Evolutionary conservation across 495 filamentous ascomycete genomes (phyloP), one percentile per base, ranked within the genome.

Genomic region (Aspergillus bridgeri): DNA sequence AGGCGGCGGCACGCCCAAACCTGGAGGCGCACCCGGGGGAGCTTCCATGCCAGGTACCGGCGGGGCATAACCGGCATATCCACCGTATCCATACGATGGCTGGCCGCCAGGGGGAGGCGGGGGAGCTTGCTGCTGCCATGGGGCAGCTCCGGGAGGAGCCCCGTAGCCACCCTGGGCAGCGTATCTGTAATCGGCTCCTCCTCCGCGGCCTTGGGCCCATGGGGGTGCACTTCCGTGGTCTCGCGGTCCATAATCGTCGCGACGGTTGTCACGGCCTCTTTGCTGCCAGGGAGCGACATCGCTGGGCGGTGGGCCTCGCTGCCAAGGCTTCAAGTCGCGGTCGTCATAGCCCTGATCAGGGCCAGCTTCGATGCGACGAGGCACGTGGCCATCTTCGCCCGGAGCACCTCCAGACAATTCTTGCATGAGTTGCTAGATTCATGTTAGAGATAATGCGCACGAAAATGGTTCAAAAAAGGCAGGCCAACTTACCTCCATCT

Each of bases 361-460:
- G 21, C 90, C 91, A 46, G 86, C 90, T 80, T 97, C 94, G 63
- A 97, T 96, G 56, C 86, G 89, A 62, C 88, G 88, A 64, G 88
- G 85, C 49, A 83, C 82, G 48, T 86, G 82, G 42, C 81, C 85
- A 59, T 80, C 78, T 38, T 83, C 80, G 42, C 81, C 79, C 50
- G 83, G 75, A n/a, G 75, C 79, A 60, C 86, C 88, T 54, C 91
- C 92, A 63, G 89, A 91, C 57, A 98, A 80, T 81, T 97, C 94
- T 84, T 93, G 86, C 91, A 98, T 95, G 69, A 98, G 90, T 89
- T 93, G 88, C 90, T 95, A 65, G 11, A 54, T 57, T 43, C 48
- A 56, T 69, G 23, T 54, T n/a, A 54, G 52, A 27, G 19, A 47
- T 69, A 80, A 72, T 72, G 50, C 27, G 5, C 20, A 53, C 21